Evolutionary conservation across 2,329 filamentous ascomycete genomes (phyloP).

Genomic region (Colletotrichum neosansevieriae): DNA sequence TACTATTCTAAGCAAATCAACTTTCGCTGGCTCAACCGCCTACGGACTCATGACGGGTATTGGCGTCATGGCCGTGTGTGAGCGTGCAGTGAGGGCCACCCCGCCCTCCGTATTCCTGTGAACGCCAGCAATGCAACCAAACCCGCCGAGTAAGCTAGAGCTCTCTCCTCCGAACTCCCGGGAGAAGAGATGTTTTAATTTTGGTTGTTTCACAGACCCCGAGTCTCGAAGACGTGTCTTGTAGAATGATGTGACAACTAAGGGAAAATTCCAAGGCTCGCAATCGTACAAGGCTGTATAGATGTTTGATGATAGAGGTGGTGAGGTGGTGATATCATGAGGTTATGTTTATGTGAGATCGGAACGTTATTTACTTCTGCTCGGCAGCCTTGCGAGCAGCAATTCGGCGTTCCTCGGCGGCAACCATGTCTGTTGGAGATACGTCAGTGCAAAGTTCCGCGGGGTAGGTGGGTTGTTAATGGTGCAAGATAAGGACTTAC

Average conservation of each 20-base stretch:
- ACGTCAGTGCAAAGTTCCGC: conserved; percentile 12
- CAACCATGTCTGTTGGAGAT: conserved; percentile 77
- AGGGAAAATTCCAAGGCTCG: conserved; percentile 7
- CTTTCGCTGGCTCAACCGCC: too few species aligned
- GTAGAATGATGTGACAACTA: neutral
- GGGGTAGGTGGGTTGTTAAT: neutral
- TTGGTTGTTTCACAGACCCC: neutral
- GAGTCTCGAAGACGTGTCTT: too few species aligned
- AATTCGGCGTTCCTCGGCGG: conserved; percentile 77
- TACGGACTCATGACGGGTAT: neutral
- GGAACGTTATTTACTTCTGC: conserved; percentile 30
- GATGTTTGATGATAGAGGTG: neutral
- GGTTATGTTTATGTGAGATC: neutral
- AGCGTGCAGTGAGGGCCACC: neutral
- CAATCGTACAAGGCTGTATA: conserved; percentile 20
- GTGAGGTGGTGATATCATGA: neutral
- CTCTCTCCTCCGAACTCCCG: conserved; percentile 4
- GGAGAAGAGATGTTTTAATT: conserved; percentile 3
- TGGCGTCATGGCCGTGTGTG: neutral
- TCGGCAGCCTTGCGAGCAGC: conserved; percentile 50
- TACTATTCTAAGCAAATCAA: too few species aligned
- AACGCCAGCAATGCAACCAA: conserved; percentile 31
- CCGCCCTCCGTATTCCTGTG: neutral
- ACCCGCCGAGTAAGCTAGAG: neutral
- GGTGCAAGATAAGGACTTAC: conserved; percentile 56